Evolutionary conservation across 495 filamentous ascomycete genomes (phyloP).

Genomic region (Astrothelium macrocarpum): DNA sequence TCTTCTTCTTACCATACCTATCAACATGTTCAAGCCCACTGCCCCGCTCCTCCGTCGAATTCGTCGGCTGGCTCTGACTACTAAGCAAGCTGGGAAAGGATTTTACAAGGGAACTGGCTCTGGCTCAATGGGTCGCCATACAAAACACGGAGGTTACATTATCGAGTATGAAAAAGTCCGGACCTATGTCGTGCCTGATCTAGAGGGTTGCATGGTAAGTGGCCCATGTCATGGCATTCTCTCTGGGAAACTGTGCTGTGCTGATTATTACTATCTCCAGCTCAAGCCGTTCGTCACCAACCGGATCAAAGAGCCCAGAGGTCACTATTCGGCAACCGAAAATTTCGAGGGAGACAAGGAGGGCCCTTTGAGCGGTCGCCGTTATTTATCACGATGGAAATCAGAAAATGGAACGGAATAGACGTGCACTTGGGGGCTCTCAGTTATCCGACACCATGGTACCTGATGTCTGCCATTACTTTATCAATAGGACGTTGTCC

Average conservation of each 20-base stretch:
- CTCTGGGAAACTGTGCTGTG: background rate
- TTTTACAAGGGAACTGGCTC: slow-evolving; percentile 94
- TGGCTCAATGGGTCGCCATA: slow-evolving; percentile 78
- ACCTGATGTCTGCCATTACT: background rate
- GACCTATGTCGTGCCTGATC: slow-evolving; percentile 71
- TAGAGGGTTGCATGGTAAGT: slow-evolving; percentile 63
- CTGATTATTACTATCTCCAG: slow-evolving; percentile 34
- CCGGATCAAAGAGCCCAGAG: slow-evolving; percentile 42
- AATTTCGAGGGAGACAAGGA: slow-evolving; percentile 14
- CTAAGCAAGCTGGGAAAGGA: slow-evolving; percentile 83
- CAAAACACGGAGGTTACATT: slow-evolving; percentile 71
- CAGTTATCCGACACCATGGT: too few relatives aligned
- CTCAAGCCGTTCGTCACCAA: slow-evolving; percentile 79
- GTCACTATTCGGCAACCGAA: slow-evolving; percentile 36
- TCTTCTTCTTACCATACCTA: background rate
- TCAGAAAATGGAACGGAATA: background rate
- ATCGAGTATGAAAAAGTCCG: slow-evolving; percentile 81
- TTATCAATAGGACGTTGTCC: background rate
- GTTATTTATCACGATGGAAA: background rate
- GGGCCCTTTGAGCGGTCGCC: background rate
- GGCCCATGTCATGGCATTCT: background rate
- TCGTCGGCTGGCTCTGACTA: slow-evolving; percentile 66
- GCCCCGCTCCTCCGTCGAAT: slow-evolving; percentile 54
- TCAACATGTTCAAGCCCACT: slow-evolving; percentile 57
- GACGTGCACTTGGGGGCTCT: background rate